These are phyloP conservation scores for Cladosporium sp. DNA, from an alignment of 2,329 filamentous ascomycete species.

Conservation along the genomic window DNA sequence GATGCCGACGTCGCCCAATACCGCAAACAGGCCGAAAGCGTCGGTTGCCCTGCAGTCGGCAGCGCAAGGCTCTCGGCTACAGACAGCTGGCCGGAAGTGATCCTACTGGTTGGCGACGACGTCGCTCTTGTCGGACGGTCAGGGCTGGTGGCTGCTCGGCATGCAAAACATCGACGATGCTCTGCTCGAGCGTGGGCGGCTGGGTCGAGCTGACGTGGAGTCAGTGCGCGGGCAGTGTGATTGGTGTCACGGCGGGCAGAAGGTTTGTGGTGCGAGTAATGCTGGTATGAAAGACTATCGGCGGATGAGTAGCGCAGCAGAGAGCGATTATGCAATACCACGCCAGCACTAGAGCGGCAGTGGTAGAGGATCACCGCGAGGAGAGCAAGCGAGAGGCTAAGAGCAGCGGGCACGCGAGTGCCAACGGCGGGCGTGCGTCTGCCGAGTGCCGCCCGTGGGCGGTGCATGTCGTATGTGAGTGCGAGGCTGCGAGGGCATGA, in stretches of 20 bases:
- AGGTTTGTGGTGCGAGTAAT: conserved; percentile 1
- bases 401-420: background rate
- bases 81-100: background rate
- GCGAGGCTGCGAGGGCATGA: no score
- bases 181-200: background rate
- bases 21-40: conserved; percentile 6
- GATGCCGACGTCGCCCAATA: background rate
- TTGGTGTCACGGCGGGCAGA: background rate
- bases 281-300: background rate
- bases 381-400: background rate
- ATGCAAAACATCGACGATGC: conserved; percentile 13
- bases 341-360: background rate
- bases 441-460: background rate
- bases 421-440: background rate
- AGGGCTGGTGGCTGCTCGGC: conserved; percentile 1
- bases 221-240: background rate
- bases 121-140: background rate
- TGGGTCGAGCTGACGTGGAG: background rate
- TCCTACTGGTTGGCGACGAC: background rate
- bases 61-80: conserved; percentile 1
- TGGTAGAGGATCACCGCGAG: background rate
- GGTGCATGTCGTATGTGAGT: background rate
- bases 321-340: background rate
- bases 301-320: background rate
- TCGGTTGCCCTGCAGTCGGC: conserved; percentile 4